Base-by-base conservation (phyloP, 441 rosid genomes). In the Metrosideros polymorpha region DNA sequence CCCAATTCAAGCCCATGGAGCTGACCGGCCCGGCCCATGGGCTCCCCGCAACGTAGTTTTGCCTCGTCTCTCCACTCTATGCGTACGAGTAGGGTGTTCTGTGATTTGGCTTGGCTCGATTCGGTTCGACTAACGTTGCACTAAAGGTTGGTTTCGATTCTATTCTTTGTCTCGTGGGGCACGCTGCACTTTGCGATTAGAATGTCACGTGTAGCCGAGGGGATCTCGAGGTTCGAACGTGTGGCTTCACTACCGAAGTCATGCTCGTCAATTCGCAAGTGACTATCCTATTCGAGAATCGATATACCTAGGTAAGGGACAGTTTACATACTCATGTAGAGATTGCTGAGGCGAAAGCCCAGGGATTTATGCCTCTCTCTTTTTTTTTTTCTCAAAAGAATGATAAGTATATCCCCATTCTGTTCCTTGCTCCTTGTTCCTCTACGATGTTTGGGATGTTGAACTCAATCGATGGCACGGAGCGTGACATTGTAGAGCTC, bases 181-280 rank as follows among this genome's bases (percentile, higher is more conserved):
- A 56, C 17, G 8, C 1, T 5, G 17, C 32, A 56, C 63, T 27
- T 12, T 56, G 17, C 3, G 29, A 56, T 14, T 3, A 7, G 5
- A 56, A 27, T 13, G 3, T 12, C 17, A 2, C 27, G 32, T n/a
- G 30, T 12, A 12, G 4, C 17, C 4, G 12, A 56, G 0, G 32
- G 6, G 0, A 56, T 56, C 17, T 12, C 1, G 0, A 0, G 61
- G 30, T 56, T 27, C 15, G 2, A 1, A 0, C 2, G 29, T 3
- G 0, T 27, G 2, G 5, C 7, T 17, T 56, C 4, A 0, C 2
- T 56, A 12, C 0, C 9, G 0, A 56, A 56, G 17, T 12, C 0
- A n/a, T n/a, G 3, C 27, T 56, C 0, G 0, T 56, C 8, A n/a
- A 0, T 27, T 56, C 32, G 27, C 1, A 0, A 56, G 0, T 2